Base-by-base conservation (phyloP, 164 flowering plant species). In the Chloranthus sessilifolius region DNA sequence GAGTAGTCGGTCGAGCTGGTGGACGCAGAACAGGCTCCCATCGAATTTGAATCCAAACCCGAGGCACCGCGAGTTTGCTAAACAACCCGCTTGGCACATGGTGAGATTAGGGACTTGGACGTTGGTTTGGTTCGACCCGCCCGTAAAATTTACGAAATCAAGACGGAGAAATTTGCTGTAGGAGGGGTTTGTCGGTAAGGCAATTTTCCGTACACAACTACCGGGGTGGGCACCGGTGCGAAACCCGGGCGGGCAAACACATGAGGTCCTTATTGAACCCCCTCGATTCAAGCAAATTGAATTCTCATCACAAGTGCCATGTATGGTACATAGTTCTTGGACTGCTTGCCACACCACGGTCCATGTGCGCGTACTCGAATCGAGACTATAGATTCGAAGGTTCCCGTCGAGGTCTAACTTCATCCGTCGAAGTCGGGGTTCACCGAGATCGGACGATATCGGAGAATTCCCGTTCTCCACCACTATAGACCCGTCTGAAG, bases 241-340 rank as follows among this genome's bases (percentile, higher is more conserved):
- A 47, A 65, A 85, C 8, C 94, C 94, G 1, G 82, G 72, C 0
- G 88, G 83, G 26, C 94, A 85, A 1, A 64, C 53, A n/a, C n/a
- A n/a, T 23, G 83, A 81, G 22, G 15, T 28, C 7, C 59, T 44
- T 0, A 61, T 38, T 23, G 49, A 48, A 7, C 37, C 40, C 2
- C 64, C 63, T 14, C 63, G 60, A 25, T 33, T 59, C 34, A 64
- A 30, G 43, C 94, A 85, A 14, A 85, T 67, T 5, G 58, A 62
- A 47, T 76, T 74, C 0, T 59, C 59, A 2, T 82, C 84, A 29
- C 94, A 85, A 0, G 37, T 15, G 17, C 86, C 88, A 8, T 53
- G 61, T 17, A 80, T 60, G n/a, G 14, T 55, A 46, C 94, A 82
- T 0, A 58, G n/a, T 19, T 78, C 76, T 33, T 48, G 59, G 4